Evolutionary conservation across 2,329 filamentous ascomycete genomes (phyloP).

Genomic region (Apiospora phragmitis): DNA sequence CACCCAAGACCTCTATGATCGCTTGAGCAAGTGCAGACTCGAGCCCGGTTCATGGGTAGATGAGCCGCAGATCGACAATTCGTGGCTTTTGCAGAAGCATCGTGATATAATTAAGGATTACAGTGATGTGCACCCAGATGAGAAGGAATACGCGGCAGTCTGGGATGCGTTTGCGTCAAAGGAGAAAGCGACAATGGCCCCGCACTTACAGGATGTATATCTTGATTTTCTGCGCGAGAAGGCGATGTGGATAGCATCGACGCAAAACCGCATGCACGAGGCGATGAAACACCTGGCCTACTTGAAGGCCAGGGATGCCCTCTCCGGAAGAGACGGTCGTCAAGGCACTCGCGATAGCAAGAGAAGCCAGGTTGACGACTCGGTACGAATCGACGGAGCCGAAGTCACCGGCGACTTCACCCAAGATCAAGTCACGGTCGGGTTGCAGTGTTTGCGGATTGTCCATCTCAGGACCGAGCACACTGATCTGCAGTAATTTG

Average conservation of each 20-base stretch:
- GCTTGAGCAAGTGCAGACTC: conserved; percentile 54
- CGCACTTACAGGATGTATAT: conserved; percentile 54
- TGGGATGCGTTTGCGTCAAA: conserved; percentile 58
- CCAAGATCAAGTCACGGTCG: conserved; percentile 3
- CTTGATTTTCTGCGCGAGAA: conserved; percentile 52
- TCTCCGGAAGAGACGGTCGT: conserved; percentile 46
- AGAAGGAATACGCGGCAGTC: conserved; percentile 59
- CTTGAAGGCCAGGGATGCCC: conserved; percentile 48
- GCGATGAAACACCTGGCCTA: conserved; percentile 56
- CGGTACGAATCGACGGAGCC: conserved; percentile 21
- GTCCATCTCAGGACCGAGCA: conserved; percentile 3
- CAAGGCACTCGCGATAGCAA: conserved; percentile 44
- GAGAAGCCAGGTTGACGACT: conserved; percentile 38
- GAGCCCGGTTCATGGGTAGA: conserved; percentile 48
- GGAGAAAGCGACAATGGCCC: conserved; percentile 51
- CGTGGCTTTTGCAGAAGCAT: conserved; percentile 61
- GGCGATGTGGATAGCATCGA: conserved; percentile 51
- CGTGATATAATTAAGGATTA: conserved; percentile 58
- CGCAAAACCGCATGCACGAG: conserved; percentile 49
- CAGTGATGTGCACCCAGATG: conserved; percentile 52
- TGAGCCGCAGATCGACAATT: conserved; percentile 45
- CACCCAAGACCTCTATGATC: conserved; percentile 56
- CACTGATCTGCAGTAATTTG: conserved; percentile 9
- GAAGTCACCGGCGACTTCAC: conserved; percentile 22
- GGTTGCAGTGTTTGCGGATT: conserved; percentile 10